Evolutionary conservation across 306 rosid species (phyloP).

Genomic region (Hylodesmum podocarpum): DNA sequence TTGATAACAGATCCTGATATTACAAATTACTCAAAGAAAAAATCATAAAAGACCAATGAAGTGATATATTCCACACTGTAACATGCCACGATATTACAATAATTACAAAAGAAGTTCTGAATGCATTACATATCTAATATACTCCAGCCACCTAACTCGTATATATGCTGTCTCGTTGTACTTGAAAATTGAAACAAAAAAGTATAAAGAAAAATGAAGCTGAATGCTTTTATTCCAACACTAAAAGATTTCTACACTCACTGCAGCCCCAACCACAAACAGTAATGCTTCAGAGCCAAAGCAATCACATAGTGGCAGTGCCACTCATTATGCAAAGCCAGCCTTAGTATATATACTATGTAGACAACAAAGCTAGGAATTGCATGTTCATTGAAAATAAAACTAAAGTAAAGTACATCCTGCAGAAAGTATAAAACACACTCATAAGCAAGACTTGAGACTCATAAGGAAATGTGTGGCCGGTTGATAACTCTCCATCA

Average conservation of each 20-base stretch:
- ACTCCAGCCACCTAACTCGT: neutral
- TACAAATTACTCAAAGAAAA: neutral
- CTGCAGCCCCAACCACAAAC: neutral
- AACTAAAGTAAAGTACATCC: neutral
- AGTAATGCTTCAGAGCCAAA: constrained; percentile 14
- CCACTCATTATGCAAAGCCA: constrained; percentile 14
- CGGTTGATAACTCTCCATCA: constrained; percentile 18
- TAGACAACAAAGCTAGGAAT: neutral
- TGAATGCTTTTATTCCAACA: constrained; percentile 24
- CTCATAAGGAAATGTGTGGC: neutral
- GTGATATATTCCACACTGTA: constrained; percentile 6
- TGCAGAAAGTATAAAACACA: constrained; percentile 16
- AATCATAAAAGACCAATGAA: neutral
- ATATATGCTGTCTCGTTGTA: neutral
- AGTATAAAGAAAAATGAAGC: neutral
- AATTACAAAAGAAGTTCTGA: constrained; percentile 32
- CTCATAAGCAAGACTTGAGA: constrained; percentile 37
- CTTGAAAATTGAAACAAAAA: neutral
- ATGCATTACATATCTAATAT: constrained; percentile 12
- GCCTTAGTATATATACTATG: neutral
- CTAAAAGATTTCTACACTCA: constrained; percentile 4
- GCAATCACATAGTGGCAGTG: constrained; percentile 16
- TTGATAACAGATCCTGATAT: neutral
- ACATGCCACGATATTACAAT: constrained; percentile 8
- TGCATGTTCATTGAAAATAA: constrained; percentile 20